Evolutionary conservation across 169 alveolate genomes (phyloP), one percentile per base, ranked within the genome.

Genomic region (Cryptosporidium parvum): DNA sequence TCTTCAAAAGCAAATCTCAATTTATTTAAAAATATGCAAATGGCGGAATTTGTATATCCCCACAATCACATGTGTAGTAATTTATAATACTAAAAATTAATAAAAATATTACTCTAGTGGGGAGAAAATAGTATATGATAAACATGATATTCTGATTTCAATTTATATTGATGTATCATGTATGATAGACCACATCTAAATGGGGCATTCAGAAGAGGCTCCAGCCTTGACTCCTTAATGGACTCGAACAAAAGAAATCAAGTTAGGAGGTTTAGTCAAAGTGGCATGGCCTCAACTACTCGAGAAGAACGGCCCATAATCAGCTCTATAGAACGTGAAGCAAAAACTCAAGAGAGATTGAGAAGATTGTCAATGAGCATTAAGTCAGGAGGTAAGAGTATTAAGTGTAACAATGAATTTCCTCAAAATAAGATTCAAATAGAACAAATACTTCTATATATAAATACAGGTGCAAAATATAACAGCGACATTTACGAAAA

Each of bases 391-490:
- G 51, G 48, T 12, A 23, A 33, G 4, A n/a, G 18, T 29, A 8
- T 10, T 23, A 35, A 4, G 16, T 12, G 35, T n/a, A 69, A 9
- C 42, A 26, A 31, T 51, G 18, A 14, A 31, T 37, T 18, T 0
- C 3, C 37, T 52, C 48, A 45, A 44, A 72, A 33, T 21, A 52
- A 26, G 9, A 12, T 31, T 51, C 58, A 33, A 72, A 23, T 67
- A 44, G 75, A 80, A 26, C 42, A 80, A 4, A 80, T 80, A 18
- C 39, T 80, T 31, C 37, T 65, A 18, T 80, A 80, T 65, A 80
- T 80, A 62, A 65, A 80, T 45, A 62, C 75, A 23, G 89, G 89
- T 80, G 89, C 70, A 39, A 65, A 65, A 48, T 80, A 80, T 29
- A 65, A 80, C 26, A 9, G 16, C 29, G 48, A 80, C 4, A 80